Evolutionary conservation across 306 rosid genomes (phyloP).

Genomic region (Coriaria nepalensis): DNA sequence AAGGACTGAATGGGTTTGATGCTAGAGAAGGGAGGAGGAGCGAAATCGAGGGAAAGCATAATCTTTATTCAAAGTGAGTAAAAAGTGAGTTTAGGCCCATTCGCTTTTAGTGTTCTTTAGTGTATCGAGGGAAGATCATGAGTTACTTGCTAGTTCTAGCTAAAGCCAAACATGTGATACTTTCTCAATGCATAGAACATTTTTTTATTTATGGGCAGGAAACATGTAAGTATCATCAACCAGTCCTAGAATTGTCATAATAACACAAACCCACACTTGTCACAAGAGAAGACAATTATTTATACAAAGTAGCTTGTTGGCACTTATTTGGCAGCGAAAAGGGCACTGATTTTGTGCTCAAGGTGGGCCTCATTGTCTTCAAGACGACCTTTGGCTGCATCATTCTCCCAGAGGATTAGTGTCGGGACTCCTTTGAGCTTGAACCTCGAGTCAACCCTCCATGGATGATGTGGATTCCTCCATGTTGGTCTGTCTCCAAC

Average conservation of each 20-base stretch:
- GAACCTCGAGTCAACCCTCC: conserved; percentile 69
- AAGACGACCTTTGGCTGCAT: conserved; percentile 48
- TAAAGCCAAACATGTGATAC: too few species aligned
- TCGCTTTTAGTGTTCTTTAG: too few species aligned
- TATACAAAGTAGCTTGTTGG: too few species aligned
- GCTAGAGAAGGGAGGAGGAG: not conserved
- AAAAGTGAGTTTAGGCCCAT: conserved; percentile 6
- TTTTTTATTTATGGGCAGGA: too few species aligned
- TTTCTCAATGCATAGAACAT: too few species aligned
- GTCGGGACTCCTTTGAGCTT: conserved; percentile 79
- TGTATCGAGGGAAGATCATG: too few species aligned
- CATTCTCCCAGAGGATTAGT: conserved; percentile 59
- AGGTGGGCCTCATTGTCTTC: conserved; percentile 82
- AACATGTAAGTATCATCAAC: too few species aligned
- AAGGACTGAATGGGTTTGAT: conserved; percentile 13
- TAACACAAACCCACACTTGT: too few species aligned
- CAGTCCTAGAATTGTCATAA: too few species aligned
- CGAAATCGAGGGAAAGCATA: conserved; percentile 26
- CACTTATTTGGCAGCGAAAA: conserved; percentile 37
- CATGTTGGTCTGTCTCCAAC: conserved; percentile 86
- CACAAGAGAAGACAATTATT: too few species aligned
- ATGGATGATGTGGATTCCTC: conserved; percentile 70
- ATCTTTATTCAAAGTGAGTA: conserved; percentile 20
- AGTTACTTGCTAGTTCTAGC: too few species aligned
- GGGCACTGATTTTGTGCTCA: conserved; percentile 53